These are phyloP conservation scores for Aspergillus sp. DNA, from an alignment of 2,329 filamentous ascomycete genomes.

Conservation along the genomic window DNA sequence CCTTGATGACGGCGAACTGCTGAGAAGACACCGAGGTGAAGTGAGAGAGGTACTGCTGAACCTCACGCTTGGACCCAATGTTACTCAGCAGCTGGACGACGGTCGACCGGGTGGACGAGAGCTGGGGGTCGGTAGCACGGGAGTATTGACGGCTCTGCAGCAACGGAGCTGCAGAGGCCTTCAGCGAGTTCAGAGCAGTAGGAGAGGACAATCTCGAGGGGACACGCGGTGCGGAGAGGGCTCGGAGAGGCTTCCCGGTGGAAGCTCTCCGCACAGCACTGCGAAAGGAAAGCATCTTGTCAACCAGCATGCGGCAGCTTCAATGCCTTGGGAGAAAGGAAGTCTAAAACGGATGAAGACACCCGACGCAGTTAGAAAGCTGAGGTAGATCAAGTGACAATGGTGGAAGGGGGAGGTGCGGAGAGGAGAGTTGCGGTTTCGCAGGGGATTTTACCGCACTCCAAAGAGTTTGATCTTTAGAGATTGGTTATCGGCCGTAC, in stretches of 20 bases:
- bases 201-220: slow-evolving; percentile 22
- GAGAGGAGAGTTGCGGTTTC: no score
- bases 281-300: slow-evolving; percentile 40
- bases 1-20: slow-evolving; percentile 97
- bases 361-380: neutral
- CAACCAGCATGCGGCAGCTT: slow-evolving; percentile 39
- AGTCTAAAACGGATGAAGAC: slow-evolving; percentile 7
- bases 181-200: slow-evolving; percentile 18
- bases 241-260: slow-evolving; percentile 34
- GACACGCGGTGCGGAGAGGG: slow-evolving; percentile 34
- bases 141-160: slow-evolving; percentile 40
- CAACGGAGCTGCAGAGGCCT: slow-evolving; percentile 20
- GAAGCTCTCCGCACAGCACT: slow-evolving; percentile 42
- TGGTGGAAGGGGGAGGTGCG: neutral
- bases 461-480: no score
- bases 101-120: slow-evolving; percentile 65
- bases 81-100: slow-evolving; percentile 90
- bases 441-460: no score
- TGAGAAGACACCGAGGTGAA: slow-evolving; percentile 96
- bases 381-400: slow-evolving; percentile 3
- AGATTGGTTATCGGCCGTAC: no score
- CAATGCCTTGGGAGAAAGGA: slow-evolving; percentile 16
- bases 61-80: slow-evolving; percentile 92
- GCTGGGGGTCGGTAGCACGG: slow-evolving; percentile 45
- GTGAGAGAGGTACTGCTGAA: slow-evolving; percentile 94